Evolutionary conservation across 768 basidiomycete genomes (phyloP), one percentile per base, ranked within the genome.

Genomic region (Rhodotorula babjevae): DNA sequence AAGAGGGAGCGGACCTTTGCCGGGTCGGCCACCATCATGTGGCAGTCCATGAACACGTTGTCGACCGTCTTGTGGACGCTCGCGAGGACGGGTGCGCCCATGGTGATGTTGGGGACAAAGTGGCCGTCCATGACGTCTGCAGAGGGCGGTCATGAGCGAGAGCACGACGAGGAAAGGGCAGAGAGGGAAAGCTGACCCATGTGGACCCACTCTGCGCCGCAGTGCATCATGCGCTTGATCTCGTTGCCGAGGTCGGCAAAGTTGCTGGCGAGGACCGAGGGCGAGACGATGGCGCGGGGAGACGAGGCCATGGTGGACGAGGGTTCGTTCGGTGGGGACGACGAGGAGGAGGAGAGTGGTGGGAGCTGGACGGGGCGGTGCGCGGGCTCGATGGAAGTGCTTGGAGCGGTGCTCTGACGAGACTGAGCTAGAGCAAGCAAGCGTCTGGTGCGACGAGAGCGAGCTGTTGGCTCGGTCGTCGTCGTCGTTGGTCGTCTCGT

Each of bases 11-110:
- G 56, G 33, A 92, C 94, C 85, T 89, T 89, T 79, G 90, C 91
- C 18, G 96, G 96, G 61, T 97, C 84, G 0, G 93, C 81, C 29
- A 99, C 96, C 96, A 99, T 99, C 96, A 98, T 98, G 82, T 99
- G 96, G 82, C 94, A 97, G 82, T 99, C 96, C 95, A 99, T 98
- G 84, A 93, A 98, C 77, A 97, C 96, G 65, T 87, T 91, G 4
- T 95, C 94, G 31, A 97, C 87, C 49, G 88, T 87, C 81, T 93
- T 93, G 65, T 86, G 84, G 31, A 99, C 88, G 76, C 89, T 91
- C 44, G 90, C 84, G 46, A 98, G 86, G 61, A 98, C 86, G 14
- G 95, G 84, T 85, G 68, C 73, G 88, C 93, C 96, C 90, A 98
- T 93, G 33, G 94, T 93, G 81, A 99, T 96, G 82, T 97, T 98